phyloP scores from a whole-genome alignment of 305 asterid species.

The Caryopteris hybrid region DNA sequence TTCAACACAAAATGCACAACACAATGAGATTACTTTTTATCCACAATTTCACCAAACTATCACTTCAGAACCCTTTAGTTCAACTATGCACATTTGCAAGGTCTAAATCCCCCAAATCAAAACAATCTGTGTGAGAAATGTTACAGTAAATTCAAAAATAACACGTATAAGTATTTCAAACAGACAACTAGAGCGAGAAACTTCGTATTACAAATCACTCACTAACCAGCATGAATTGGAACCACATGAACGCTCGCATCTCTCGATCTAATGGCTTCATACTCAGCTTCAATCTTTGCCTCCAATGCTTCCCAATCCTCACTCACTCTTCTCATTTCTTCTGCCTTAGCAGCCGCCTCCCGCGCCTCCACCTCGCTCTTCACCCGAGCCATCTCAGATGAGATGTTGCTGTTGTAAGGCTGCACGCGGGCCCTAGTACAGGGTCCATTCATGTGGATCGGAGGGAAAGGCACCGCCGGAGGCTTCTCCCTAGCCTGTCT shows the following conservation, averaged over 20 bases:
- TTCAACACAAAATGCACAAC: slow-evolving; percentile 10
- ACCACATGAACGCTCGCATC: slow-evolving; percentile 71
- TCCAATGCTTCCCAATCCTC: slow-evolving; percentile 79
- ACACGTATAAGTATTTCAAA: background rate
- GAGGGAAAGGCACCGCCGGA: slow-evolving; percentile 46
- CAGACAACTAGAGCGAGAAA: background rate
- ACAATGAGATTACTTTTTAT: background rate
- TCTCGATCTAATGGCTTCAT: slow-evolving; percentile 54
- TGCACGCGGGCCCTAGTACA: slow-evolving; percentile 86
- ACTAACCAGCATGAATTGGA: slow-evolving; percentile 89
- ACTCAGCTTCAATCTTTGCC: slow-evolving; percentile 74
- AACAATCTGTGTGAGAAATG: background rate
- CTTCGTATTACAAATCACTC: background rate
- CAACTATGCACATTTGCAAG: background rate
- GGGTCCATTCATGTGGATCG: slow-evolving; percentile 96
- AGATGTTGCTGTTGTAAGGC: slow-evolving; percentile 48
- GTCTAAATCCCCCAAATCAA: slow-evolving; percentile 6
- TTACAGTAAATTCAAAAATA: slow-evolving; percentile 10
- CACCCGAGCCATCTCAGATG: slow-evolving; percentile 34
- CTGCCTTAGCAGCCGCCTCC: slow-evolving; percentile 43
- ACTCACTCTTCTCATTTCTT: slow-evolving; percentile 33
- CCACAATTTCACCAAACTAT: background rate
- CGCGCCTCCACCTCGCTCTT: slow-evolving; percentile 46
- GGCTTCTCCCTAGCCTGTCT: slow-evolving; percentile 90
- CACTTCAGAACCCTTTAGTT: slow-evolving; percentile 1